Conservation (phyloP, 163 green algal species). For the Scenedesmus sp. region DNA sequence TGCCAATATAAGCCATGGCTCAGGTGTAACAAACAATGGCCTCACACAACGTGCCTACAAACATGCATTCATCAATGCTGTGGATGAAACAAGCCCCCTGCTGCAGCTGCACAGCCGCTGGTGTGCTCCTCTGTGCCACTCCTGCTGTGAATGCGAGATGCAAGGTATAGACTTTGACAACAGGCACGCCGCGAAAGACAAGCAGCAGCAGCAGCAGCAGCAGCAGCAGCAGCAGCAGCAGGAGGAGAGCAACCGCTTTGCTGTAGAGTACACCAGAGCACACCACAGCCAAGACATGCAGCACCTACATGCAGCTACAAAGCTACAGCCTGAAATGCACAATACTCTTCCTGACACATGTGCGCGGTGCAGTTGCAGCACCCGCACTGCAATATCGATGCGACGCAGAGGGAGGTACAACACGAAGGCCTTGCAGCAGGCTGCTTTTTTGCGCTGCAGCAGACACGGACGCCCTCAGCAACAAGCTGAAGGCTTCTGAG, state of each 20-base stretch:
- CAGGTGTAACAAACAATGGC: too few species aligned
- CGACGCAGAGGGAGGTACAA: background rate
- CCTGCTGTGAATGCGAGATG: background rate
- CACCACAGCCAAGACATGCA: background rate
- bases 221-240: background rate
- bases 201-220: background rate
- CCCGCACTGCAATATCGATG: background rate
- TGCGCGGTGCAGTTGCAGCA: background rate
- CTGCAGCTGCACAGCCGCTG: background rate
- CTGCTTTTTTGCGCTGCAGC: background rate
- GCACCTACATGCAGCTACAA: background rate
- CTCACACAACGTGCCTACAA: background rate
- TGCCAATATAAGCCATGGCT: too few species aligned
- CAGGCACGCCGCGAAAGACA: background rate
- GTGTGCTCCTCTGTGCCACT: background rate
- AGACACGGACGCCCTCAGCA: background rate
- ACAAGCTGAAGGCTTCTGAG: too few species aligned
- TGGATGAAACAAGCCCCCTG: background rate
- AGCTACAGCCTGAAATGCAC: too few species aligned
- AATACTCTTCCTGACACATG: background rate
- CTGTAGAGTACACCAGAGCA: background rate
- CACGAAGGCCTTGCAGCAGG: background rate
- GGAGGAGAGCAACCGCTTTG: background rate
- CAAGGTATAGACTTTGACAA: too few species aligned
- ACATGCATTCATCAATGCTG: background rate